phyloP scores from a whole-genome alignment of 257 asterid genomes.

The Thymus quinquecostatus region DNA sequence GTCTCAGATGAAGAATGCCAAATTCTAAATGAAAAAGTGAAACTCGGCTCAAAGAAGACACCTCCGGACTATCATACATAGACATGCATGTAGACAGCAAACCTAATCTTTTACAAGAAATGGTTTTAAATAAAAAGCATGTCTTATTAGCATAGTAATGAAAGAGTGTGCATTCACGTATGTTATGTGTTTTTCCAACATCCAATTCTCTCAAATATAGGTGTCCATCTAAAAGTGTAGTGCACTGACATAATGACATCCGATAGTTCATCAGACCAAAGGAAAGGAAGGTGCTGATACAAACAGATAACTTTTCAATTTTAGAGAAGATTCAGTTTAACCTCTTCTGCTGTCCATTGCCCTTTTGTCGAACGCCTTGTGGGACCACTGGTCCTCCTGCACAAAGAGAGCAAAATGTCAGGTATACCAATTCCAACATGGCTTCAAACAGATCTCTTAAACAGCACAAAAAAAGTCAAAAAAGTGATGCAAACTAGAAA shows the following conservation, averaged over 20 bases:
- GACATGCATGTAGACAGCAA: background rate
- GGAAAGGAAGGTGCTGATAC: constrained; percentile 13
- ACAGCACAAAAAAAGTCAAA: constrained; percentile 5
- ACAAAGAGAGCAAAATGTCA: constrained; percentile 25
- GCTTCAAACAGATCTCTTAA: constrained; percentile 8
- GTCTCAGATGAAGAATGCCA: background rate
- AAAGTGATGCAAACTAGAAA: background rate
- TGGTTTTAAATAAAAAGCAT: background rate
- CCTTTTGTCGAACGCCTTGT: constrained; percentile 99
- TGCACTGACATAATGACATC: constrained; percentile 16
- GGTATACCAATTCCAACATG: background rate
- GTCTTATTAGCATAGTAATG: background rate
- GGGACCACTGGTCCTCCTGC: constrained; percentile 94
- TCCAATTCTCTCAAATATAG: constrained; percentile 11
- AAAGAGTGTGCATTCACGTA: background rate
- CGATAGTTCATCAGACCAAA: constrained; percentile 1
- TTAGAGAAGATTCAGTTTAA: constrained; percentile 31
- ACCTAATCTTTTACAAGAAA: constrained; percentile 22
- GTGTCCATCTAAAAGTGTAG: background rate
- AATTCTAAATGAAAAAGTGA: constrained; percentile 12
- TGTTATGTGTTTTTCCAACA: background rate
- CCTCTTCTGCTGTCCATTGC: constrained; percentile 99
- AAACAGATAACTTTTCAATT: constrained; percentile 14
- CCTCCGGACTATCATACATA: background rate
- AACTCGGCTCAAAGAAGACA: constrained; percentile 14